Percentiles rank a stretch among this genome's conserved stretches.
Evolutionary conservation across 1,139 yeast species (phyloP).

Genomic region (Blastobotrys petasosporus): DNA sequence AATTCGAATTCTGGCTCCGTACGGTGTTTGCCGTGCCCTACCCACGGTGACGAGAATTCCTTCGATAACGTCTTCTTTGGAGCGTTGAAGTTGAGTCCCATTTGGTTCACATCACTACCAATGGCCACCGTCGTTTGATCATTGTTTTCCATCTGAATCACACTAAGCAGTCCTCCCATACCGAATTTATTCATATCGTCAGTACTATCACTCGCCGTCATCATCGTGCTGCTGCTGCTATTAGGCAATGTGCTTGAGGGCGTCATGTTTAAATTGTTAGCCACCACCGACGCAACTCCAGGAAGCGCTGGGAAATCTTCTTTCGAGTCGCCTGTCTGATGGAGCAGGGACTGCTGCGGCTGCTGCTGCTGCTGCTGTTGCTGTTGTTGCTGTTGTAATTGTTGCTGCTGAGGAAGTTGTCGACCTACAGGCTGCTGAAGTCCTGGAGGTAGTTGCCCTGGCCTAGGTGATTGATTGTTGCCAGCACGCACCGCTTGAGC

Average conservation of each 20-base stretch:
- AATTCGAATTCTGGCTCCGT: slow-evolving; percentile 76
- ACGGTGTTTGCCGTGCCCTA: slow-evolving; percentile 80
- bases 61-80: slow-evolving; percentile 49
- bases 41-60: slow-evolving; percentile 90
- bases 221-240: background rate
- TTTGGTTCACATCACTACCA: slow-evolving; percentile 74
- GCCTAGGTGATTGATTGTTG: slow-evolving; percentile 10
- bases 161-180: slow-evolving; percentile 60
- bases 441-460: slow-evolving; percentile 6
- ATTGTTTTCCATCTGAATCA: slow-evolving; percentile 61
- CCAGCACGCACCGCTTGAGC: background rate
- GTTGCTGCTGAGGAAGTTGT: slow-evolving; percentile 4
- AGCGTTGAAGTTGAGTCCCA: slow-evolving; percentile 58
- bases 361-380: slow-evolving; percentile 13
- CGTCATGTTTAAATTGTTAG: background rate
- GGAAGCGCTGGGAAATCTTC: slow-evolving; percentile 25
- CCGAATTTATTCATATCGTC: slow-evolving; percentile 48
- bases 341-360: background rate
- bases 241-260: background rate
- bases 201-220: background rate
- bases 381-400: slow-evolving; percentile 6
- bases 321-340: background rate
- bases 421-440: background rate
- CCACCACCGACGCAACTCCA: slow-evolving; percentile 8
- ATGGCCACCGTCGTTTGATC: slow-evolving; percentile 68